A percentile compares a stretch with the other conserved stretches of the same genome.
Conservation (phyloP, 2,329 filamentous ascomycete species). For the Trichoderma oligosporum region DNA sequence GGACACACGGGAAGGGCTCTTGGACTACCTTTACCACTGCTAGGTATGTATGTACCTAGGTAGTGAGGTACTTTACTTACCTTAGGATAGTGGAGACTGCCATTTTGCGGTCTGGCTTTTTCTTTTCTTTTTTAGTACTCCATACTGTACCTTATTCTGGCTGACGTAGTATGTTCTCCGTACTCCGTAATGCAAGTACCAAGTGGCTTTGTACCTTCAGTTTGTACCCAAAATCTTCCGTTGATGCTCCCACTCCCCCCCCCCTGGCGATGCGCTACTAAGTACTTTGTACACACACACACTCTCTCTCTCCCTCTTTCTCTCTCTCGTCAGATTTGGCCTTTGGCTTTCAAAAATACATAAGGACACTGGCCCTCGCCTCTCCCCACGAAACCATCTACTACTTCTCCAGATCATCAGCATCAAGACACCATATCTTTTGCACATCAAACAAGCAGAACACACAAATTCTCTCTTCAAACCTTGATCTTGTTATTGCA, state of each 20-base stretch:
- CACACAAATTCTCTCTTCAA: neutral
- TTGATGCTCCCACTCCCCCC: neutral
- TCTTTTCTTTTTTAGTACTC: constrained; percentile 9
- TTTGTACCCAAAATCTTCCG: too few relatives aligned
- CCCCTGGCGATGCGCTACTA: too few relatives aligned
- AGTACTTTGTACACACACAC: neutral
- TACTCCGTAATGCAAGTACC: constrained; percentile 2
- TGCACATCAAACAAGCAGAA: neutral
- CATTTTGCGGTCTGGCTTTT: constrained; percentile 19
- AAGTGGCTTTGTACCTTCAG: too few relatives aligned
- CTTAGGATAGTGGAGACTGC: constrained; percentile 8
- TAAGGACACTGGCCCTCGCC: constrained; percentile 27
- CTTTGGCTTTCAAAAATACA: constrained; percentile 30
- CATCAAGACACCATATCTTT: constrained; percentile 2
- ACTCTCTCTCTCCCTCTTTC: neutral
- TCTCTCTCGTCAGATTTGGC: constrained; percentile 32
- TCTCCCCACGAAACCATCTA: constrained; percentile 11
- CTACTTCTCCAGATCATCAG: constrained; percentile 16
- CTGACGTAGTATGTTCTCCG: constrained; percentile 20
- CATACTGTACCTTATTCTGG: constrained; percentile 10
- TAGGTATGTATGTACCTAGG: neutral
- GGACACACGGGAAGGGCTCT: constrained; percentile 16
- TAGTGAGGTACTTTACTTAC: neutral
- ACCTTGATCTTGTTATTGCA: constrained; percentile 1
- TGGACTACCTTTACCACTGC: neutral